These are phyloP conservation scores for Trebouxia sp. DNA, from an alignment of 139 green algal genomes.

Conservation along the genomic window DNA sequence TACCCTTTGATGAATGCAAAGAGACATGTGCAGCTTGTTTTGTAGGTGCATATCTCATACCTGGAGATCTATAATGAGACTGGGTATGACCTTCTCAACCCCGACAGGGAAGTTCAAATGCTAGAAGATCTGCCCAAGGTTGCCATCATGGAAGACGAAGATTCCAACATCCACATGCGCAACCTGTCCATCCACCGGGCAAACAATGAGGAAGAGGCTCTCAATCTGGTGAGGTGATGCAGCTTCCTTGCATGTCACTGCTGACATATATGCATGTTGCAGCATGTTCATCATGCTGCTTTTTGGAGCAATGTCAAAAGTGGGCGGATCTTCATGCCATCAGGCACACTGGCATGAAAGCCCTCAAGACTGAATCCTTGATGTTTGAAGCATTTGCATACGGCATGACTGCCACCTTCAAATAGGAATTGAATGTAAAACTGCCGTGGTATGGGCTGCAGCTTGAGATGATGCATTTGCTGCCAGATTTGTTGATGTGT, in stretches of 20 bases:
- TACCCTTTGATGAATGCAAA: no score
- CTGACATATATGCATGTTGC: not conserved
- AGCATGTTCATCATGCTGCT: not conserved
- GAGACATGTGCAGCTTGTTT: not conserved
- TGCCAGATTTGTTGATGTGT: no score
- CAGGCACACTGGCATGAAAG: no score
- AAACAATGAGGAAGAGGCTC: conserved; percentile 83
- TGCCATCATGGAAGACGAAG: conserved; percentile 53
- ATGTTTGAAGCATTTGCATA: no score
- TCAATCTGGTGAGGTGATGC: conserved; percentile 86
- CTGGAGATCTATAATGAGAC: conserved; percentile 91
- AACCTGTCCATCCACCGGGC: conserved; percentile 74
- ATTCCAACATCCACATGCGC: conserved; percentile 61
- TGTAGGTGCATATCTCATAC: conserved; percentile 83
- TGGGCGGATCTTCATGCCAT: no score
- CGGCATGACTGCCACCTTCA: no score
- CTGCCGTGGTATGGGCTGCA: no score
- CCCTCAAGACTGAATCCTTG: no score
- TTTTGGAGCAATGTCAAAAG: not conserved
- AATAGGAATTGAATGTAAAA: no score
- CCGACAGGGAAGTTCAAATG: conserved; percentile 64
- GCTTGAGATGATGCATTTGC: no score
- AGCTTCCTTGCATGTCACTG: no score
- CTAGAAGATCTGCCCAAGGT: conserved; percentile 75
- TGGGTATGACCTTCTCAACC: conserved; percentile 87